Evolutionary conservation across 352 stramenopile genomes (phyloP).

Genomic region (Saprolegnia diclina): DNA sequence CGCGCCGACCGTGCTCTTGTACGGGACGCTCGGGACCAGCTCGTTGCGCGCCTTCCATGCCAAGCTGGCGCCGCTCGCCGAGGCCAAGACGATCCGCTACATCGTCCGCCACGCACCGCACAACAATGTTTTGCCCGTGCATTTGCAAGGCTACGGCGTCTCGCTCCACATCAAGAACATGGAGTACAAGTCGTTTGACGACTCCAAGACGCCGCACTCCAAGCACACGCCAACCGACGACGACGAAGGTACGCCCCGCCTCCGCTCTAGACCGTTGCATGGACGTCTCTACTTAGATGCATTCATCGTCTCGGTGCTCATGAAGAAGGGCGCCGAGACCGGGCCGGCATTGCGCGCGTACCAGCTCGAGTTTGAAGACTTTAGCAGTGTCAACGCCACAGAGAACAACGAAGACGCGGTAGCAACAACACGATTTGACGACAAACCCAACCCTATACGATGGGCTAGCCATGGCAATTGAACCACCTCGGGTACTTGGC

Average conservation of each 20-base stretch:
- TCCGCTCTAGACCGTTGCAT: slow-evolving; percentile 7
- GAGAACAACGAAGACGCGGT: slow-evolving; percentile 33
- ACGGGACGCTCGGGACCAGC: slow-evolving; percentile 65
- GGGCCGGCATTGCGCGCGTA: slow-evolving; percentile 37
- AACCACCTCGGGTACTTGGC: slow-evolving; percentile 84
- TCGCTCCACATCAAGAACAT: slow-evolving; percentile 95
- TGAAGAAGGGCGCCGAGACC: slow-evolving; percentile 35
- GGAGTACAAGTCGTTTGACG: slow-evolving; percentile 95
- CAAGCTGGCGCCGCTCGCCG: slow-evolving; percentile 49
- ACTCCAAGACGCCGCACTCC: slow-evolving; percentile 45
- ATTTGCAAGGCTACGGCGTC: slow-evolving; percentile 89
- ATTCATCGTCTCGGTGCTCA: slow-evolving; percentile 34
- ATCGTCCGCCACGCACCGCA: slow-evolving; percentile 75
- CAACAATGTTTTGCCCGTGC: slow-evolving; percentile 59
- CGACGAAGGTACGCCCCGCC: background rate
- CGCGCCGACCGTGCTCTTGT: slow-evolving; percentile 75
- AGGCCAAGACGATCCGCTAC: slow-evolving; percentile 61
- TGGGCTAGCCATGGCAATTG: slow-evolving; percentile 78
- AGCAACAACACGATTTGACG: slow-evolving; percentile 27
- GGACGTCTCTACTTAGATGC: slow-evolving; percentile 14
- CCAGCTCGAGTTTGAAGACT: slow-evolving; percentile 47
- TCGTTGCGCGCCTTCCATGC: slow-evolving; percentile 68
- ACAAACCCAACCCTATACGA: slow-evolving; percentile 36
- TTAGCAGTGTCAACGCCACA: slow-evolving; percentile 42
- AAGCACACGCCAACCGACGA: slow-evolving; percentile 13